Conservation (phyloP, 176 grass and related monocot species). For the Paspalum vaginatum region DNA sequence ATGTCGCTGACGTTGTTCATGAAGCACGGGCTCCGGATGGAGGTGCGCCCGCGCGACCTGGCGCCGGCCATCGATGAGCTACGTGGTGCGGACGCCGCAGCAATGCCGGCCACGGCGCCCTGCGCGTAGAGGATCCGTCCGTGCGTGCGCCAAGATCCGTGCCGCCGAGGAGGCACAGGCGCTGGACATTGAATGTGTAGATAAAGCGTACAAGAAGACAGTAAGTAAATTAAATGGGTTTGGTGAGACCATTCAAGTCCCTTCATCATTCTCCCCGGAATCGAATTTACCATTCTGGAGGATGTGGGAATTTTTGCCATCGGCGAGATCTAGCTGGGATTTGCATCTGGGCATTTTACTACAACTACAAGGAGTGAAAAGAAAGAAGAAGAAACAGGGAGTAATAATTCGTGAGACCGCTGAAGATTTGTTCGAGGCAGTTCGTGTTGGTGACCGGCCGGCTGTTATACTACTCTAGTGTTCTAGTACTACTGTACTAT, state of each 20-base stretch:
- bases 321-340: slow-evolving; percentile 41
- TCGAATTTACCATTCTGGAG: slow-evolving; percentile 45
- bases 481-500: slow-evolving; percentile 28
- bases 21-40: slow-evolving; percentile 89
- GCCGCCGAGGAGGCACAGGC: background rate
- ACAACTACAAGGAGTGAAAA: background rate
- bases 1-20: slow-evolving; percentile 99
- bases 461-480: background rate
- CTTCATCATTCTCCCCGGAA: slow-evolving; percentile 34
- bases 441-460: slow-evolving; percentile 42
- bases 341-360: slow-evolving; percentile 14
- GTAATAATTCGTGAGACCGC: slow-evolving; percentile 37
- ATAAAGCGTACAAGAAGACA: slow-evolving; percentile 51
- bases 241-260: slow-evolving; percentile 49
- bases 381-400: background rate
- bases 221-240: slow-evolving; percentile 51
- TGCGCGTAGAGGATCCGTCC: slow-evolving; percentile 49
- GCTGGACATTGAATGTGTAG: slow-evolving; percentile 45
- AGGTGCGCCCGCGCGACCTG: slow-evolving; percentile 69
- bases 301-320: slow-evolving; percentile 26
- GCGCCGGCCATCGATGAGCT: slow-evolving; percentile 40
- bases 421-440: slow-evolving; percentile 39
- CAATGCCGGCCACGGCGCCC: slow-evolving; percentile 37
- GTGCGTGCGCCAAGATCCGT: slow-evolving; percentile 42
- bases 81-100: background rate